Evolutionary conservation across 2,329 filamentous ascomycete species (phyloP).

Genomic region (Xylariaceae sp.): DNA sequence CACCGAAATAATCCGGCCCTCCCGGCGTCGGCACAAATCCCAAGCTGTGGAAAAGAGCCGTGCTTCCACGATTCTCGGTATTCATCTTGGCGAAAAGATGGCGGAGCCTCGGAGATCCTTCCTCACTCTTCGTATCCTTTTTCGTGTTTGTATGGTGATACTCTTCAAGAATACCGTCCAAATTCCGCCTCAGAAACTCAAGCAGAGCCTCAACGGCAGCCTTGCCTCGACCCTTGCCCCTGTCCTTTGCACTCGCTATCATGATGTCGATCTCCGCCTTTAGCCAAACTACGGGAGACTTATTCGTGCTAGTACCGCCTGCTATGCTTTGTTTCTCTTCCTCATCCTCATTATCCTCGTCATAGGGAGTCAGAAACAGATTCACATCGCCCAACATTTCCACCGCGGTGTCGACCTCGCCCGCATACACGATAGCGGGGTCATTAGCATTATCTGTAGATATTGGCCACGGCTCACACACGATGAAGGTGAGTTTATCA

Average conservation of each 20-base stretch:
- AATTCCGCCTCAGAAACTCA: conserved; percentile 58
- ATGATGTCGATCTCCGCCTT: conserved; percentile 33
- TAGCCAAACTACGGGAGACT: conserved; percentile 16
- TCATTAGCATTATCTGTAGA: not conserved
- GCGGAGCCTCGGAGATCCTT: conserved; percentile 34
- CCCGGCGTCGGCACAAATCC: conserved; percentile 52
- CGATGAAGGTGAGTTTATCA: conserved; percentile 92
- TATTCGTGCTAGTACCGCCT: conserved; percentile 18
- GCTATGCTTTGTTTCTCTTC: conserved; percentile 22
- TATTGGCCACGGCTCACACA: too few relatives aligned
- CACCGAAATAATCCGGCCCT: conserved; percentile 56
- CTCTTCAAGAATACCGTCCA: conserved; percentile 53
- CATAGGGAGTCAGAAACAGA: conserved; percentile 66
- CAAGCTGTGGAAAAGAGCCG: conserved; percentile 47
- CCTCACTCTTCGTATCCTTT: conserved; percentile 6
- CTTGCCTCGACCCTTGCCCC: conserved; percentile 24
- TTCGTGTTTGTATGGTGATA: conserved; percentile 33
- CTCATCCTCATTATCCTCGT: conserved; percentile 42
- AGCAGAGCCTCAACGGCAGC: conserved; percentile 63
- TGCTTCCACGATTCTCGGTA: conserved; percentile 49
- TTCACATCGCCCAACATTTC: conserved; percentile 73
- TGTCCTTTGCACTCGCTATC: conserved; percentile 25
- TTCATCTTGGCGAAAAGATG: conserved; percentile 58
- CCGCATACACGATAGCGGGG: conserved; percentile 30
- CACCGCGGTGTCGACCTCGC: conserved; percentile 49